Evolutionary conservation across 768 basidiomycete species (phyloP), one percentile per base, ranked within the genome.

Genomic region (Macrolepiota fuliginosa): DNA sequence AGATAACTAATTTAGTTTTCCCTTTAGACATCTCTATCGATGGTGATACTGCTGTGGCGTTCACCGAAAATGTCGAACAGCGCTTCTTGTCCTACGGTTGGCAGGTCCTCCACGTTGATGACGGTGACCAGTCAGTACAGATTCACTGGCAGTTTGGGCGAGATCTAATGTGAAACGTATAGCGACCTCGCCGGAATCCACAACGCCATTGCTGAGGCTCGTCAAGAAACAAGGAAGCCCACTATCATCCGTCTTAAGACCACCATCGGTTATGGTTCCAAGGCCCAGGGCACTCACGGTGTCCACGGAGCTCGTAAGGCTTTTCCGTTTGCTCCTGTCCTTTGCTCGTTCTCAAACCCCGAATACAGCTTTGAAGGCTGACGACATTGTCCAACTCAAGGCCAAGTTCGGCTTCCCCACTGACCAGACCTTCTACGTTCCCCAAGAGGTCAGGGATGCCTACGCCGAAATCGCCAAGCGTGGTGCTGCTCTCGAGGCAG

Each of bases 231-330:
- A 73, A 80, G 67, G 74, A 94, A 94, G 78, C 96, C 96, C 27
- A 92, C 94, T 39, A 80, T 98, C 66, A 91, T 97, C 74, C 82
- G 86, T 63, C 77, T 96, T 59, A 86, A 81, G 69, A 97, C 96
- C 56, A 97, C 90, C 49, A 98, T 98, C 64, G 96, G 96, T 42
- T 97, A 83, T 71, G 96, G 96, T 63, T 97, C 96, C 36, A 92
- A 91, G 79, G 83, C 87, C 71, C 90, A 94, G 74, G 96, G 96
- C 64, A 94, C 94, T 9, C 94, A 96, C 70, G 92, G 92, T 67
- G 93, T 97, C 64, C 96, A 98, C 74, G 95, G 96, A 66, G 73
- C 94, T 75, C 94, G 92, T 95, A 71, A 70, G 93, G 86, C 52
- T n/a, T 35, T 27, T 29, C 29, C 29, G 29, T 32, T 19, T 50